Conservation (phyloP, 305 asterid species). For the Fraxinus sp. region DNA sequence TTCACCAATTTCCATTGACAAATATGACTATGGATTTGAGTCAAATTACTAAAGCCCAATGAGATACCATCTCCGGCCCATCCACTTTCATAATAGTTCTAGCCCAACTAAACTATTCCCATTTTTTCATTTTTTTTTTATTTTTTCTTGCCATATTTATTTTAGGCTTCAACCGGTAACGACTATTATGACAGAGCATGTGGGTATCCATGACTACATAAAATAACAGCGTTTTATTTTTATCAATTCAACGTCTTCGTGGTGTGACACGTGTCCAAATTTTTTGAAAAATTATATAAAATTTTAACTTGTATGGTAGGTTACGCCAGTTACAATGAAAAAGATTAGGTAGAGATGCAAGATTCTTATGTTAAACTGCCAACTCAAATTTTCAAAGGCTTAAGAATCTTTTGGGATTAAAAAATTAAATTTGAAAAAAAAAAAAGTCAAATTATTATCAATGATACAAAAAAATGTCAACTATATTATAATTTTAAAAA, state of each 20-base stretch:
- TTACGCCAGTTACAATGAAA: neutral
- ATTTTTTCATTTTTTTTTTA: too few species aligned
- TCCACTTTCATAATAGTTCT: neutral
- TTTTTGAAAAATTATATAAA: neutral
- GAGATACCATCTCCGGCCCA: neutral
- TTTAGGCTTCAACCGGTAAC: conserved; percentile 6
- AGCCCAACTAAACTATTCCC: neutral
- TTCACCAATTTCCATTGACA: neutral
- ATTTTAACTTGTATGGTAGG: neutral
- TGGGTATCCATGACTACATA: neutral
- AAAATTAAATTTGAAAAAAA: neutral
- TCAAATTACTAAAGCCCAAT: neutral
- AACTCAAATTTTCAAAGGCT: neutral
- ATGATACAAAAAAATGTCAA: neutral
- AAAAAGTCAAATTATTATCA: neutral
- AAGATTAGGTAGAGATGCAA: too few species aligned
- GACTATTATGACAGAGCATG: conserved; percentile 12
- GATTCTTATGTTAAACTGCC: neutral
- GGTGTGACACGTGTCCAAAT: conserved; percentile 20
- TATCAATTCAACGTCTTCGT: neutral
- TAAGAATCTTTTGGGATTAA: neutral
- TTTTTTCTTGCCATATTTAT: neutral
- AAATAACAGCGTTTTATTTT: neutral
- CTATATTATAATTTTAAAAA: neutral
- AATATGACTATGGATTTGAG: neutral